A percentile compares a stretch with the other conserved stretches of the same genome.
Evolutionary conservation across 495 filamentous ascomycete species (phyloP).

Genomic region (Endocarpon pusillum): DNA sequence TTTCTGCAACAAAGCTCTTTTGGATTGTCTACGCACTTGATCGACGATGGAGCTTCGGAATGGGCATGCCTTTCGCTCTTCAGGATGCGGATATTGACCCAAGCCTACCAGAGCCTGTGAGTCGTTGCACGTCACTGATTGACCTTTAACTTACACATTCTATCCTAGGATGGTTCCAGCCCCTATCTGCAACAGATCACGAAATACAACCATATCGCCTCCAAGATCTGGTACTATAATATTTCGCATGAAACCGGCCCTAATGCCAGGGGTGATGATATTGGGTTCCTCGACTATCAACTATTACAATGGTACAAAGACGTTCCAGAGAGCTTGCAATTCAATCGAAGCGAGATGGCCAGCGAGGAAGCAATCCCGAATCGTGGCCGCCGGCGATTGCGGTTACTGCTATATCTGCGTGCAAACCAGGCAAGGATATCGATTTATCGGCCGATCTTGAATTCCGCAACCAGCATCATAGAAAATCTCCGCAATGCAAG

Average conservation of each 20-base stretch:
- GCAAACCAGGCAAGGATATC: constrained; percentile 73
- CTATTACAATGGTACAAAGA: constrained; percentile 64
- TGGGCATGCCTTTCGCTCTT: constrained; percentile 63
- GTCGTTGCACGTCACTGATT: constrained; percentile 8
- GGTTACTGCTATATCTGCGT: constrained; percentile 43
- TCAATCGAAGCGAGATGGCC: constrained; percentile 36
- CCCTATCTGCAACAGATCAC: constrained; percentile 68
- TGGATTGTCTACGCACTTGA: constrained; percentile 73
- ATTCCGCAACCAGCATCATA: constrained; percentile 57
- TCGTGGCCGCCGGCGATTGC: constrained; percentile 31
- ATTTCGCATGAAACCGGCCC: constrained; percentile 29
- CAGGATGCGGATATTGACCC: constrained; percentile 76
- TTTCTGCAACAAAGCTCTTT: constrained; percentile 47
- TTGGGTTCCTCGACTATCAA: constrained; percentile 59
- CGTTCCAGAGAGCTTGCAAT: constrained; percentile 38
- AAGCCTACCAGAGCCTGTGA: constrained; percentile 56
- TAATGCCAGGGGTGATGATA: constrained; percentile 42
- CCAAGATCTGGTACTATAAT: constrained; percentile 59
- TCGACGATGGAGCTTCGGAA: constrained; percentile 64
- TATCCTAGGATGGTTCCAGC: constrained; percentile 38
- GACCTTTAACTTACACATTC: constrained; percentile 3
- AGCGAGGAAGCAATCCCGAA: constrained; percentile 24
- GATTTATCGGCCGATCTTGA: constrained; percentile 66
- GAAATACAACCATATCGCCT: constrained; percentile 54
- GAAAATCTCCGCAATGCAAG: constrained; percentile 50